Base-by-base conservation (phyloP, 371 early-diverging fungal genomes). In the Actinomucor elegans region DNA sequence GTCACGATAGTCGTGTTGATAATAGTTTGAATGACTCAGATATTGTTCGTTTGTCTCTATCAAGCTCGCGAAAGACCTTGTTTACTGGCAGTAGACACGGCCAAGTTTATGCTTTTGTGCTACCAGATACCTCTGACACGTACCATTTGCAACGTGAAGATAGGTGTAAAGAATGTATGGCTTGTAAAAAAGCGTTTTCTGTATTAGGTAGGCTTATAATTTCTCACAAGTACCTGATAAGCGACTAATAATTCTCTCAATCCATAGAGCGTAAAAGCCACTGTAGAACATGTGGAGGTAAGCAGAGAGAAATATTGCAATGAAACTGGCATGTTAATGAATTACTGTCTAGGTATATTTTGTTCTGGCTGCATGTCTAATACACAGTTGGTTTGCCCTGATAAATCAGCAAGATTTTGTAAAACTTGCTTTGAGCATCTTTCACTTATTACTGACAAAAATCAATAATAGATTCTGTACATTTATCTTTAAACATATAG, bases 71-170 rank as follows among this genome's bases (percentile, higher is more conserved):
- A 43, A 69, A 83, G 33, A 81, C 80, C 1, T 57, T 91, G 17
- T 71, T 86, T 18, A 76, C 79, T 18, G 89, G 90, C 5, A 87
- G 85, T 59, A 66, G 71, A 11, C 52, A 62, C 0, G 91, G 90
- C 0, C 69, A 80, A 17, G 73, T 91, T 4, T 68, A 74, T 58
- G 52, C 82, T 0, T 91, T 83, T 76, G 81, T 83, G 1, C 51
- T 89, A 11, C 88, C 90, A 0, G 89, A 91, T 55, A 82, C 84
- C 8, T 79, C 81, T 18, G 84, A 84, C 23, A 83, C 85, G 6
- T 66, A 77, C 7, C 90, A 91, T 57, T 84, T 71, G 55, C 73
- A 74, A 57, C 71, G 77, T 38, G 80, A 82, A 42, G 88, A 87
- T 17, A 64, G 69, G 11, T 68, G 59, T 35, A 77, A 72, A 26